Base-by-base conservation (phyloP, 768 basidiomycete genomes). In the Paxillus ammoniavirescens region DNA sequence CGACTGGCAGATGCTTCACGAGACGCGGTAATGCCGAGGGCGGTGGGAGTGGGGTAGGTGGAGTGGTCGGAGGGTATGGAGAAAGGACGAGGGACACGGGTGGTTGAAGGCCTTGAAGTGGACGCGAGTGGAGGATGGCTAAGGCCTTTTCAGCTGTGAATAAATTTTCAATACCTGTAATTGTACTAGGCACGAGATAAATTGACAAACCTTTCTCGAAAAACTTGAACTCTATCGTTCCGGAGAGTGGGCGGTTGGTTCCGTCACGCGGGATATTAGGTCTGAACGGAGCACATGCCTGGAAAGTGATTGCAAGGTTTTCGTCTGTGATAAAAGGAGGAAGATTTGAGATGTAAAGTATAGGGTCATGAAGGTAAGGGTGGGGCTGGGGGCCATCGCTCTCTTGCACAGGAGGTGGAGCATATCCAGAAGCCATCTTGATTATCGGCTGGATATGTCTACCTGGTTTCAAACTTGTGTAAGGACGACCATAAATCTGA, bases 181-280 rank as follows among this genome's bases (percentile, higher is more conserved):
- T 40, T 15, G 50, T 26, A 45, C 55, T 10, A 38, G 37, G 54
- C 47, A 52, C 36, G 44, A 26, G 26, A 60, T 42, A 45, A 54
- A 57, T 33, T 13, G 55, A 67, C 78, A 65, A 59, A 91, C 91
- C 91, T 78, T 85, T 88, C 65, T 89, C 87, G 43, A 88, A 76
- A 64, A 78, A 86, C 68, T 82, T 90, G 77, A 93, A 93, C 70
- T 93, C 89, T 65, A 93, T 90, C 54, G 83, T 87, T 30, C 89
- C 91, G 49, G 80, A 78, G 28, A 89, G 69, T 26, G 79, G 71
- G 51, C 72, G 74, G 61, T 73, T 73, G 47, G 75, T 60, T 3
- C 70, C 77, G 71, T 89, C 86, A 65, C 87, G 84, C 46, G 71
- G 65, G 59, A 93, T 87, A 68, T 79, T 86, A 41, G 89, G 91